Evolutionary conservation across 2,329 filamentous ascomycete species (phyloP).

Genomic region (Calonectria henricotiae): DNA sequence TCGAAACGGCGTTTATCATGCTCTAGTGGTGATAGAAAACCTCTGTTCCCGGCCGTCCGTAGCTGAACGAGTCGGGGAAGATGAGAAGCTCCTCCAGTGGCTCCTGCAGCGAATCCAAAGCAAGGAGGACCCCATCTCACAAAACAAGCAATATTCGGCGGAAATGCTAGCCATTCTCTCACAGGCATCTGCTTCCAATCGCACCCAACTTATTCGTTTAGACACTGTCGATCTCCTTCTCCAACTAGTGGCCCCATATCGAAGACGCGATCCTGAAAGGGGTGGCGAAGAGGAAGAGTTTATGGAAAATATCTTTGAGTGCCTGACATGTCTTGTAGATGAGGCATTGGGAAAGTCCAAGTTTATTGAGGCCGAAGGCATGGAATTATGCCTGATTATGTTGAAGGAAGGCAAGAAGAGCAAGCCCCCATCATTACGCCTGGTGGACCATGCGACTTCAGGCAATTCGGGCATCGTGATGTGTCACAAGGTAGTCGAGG

Average conservation of each 20-base stretch:
- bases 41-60: constrained; percentile 80
- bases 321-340: constrained; percentile 85
- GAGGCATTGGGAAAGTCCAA: constrained; percentile 82
- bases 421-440: constrained; percentile 82
- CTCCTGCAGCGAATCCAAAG: constrained; percentile 81
- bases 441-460: constrained; percentile 86
- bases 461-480: constrained; percentile 69
- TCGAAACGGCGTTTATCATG: constrained; percentile 88
- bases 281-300: constrained; percentile 94
- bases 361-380: constrained; percentile 91
- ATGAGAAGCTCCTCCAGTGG: constrained; percentile 82
- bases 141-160: constrained; percentile 96
- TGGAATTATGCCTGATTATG: constrained; percentile 94
- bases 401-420: constrained; percentile 89
- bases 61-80: constrained; percentile 80
- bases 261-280: constrained; percentile 87
- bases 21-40: constrained; percentile 87
- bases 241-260: constrained; percentile 87
- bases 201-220: constrained; percentile 73
- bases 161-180: constrained; percentile 93
- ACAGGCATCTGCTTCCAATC: constrained; percentile 80
- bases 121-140: constrained; percentile 78
- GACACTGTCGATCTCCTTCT: constrained; percentile 87
- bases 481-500: constrained; percentile 85
- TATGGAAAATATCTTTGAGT: constrained; percentile 94